phyloP scores from a whole-genome alignment of 495 filamentous ascomycete genomes.

The Aspergillus panamensis region DNA sequence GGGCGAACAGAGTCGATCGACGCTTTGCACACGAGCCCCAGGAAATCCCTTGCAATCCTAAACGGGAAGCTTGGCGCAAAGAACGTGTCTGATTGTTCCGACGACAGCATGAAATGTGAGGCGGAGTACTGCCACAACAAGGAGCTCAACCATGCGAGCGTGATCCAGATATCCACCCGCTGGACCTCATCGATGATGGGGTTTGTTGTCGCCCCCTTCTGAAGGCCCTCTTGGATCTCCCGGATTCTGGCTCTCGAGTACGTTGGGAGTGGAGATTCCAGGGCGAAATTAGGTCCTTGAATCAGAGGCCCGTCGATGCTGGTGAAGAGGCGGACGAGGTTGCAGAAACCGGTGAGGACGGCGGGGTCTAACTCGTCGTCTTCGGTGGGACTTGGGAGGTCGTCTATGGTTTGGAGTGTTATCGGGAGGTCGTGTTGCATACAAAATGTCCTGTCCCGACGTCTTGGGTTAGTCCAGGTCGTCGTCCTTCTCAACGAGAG shows the following conservation, averaged over 20 bases:
- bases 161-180: slow-evolving; percentile 14
- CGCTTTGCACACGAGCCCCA: slow-evolving; percentile 4
- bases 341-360: slow-evolving; percentile 8
- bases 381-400: slow-evolving; percentile 6
- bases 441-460: slow-evolving; percentile 8
- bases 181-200: slow-evolving; percentile 14
- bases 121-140: slow-evolving; percentile 15
- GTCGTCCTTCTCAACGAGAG: too few species aligned
- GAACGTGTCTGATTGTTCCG: slow-evolving; percentile 5
- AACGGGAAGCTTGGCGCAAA: slow-evolving; percentile 9
- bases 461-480: too few species aligned
- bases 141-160: slow-evolving; percentile 10
- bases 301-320: slow-evolving; percentile 13
- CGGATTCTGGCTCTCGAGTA: slow-evolving; percentile 10
- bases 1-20: slow-evolving; percentile 15
- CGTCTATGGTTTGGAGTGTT: slow-evolving; percentile 13
- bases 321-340: slow-evolving; percentile 12
- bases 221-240: slow-evolving; percentile 10
- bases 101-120: slow-evolving; percentile 10
- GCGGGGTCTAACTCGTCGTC: slow-evolving; percentile 7
- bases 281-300: slow-evolving; percentile 1
- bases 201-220: slow-evolving; percentile 6
- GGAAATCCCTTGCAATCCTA: slow-evolving; percentile 9
- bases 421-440: slow-evolving; percentile 15
- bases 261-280: neutral